A percentile compares a stretch with the other conserved stretches of the same genome.
Conservation (phyloP, 2,329 filamentous ascomycete species). For the Fusarium guadeloupense region DNA sequence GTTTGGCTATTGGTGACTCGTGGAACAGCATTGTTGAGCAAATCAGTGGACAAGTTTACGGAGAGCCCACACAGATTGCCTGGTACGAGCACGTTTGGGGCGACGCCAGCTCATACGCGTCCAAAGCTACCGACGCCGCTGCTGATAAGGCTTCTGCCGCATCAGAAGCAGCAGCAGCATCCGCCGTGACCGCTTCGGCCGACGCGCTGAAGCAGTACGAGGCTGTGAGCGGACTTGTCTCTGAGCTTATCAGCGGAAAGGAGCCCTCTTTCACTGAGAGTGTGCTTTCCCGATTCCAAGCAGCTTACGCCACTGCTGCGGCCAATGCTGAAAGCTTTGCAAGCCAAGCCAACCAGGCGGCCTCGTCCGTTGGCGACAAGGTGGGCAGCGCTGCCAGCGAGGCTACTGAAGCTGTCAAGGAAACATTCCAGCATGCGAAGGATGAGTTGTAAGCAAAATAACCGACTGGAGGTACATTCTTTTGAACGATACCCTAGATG, state of each 20-base stretch:
- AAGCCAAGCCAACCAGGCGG: constrained; percentile 47
- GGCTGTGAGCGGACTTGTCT: constrained; percentile 75
- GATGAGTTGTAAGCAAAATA: constrained; percentile 52
- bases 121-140: constrained; percentile 63
- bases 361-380: constrained; percentile 48
- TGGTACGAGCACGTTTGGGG: constrained; percentile 61
- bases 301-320: constrained; percentile 74
- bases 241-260: constrained; percentile 78
- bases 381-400: constrained; percentile 51
- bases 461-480: constrained; percentile 34
- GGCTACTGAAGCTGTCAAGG: constrained; percentile 56
- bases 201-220: constrained; percentile 72
- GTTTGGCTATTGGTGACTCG: constrained; percentile 51
- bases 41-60: constrained; percentile 76
- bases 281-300: constrained; percentile 75
- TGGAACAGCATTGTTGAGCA: constrained; percentile 62
- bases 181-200: constrained; percentile 68
- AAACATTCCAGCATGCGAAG: constrained; percentile 47
- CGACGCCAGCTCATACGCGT: constrained; percentile 65
- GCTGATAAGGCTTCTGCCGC: constrained; percentile 49
- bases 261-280: constrained; percentile 86
- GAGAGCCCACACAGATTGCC: constrained; percentile 67
- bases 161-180: constrained; percentile 59
- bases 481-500: constrained; percentile 45
- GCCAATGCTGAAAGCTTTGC: constrained; percentile 60